Evolutionary conservation across 805 yeast species (phyloP).

Genomic region (Deakozyma indianensis): DNA sequence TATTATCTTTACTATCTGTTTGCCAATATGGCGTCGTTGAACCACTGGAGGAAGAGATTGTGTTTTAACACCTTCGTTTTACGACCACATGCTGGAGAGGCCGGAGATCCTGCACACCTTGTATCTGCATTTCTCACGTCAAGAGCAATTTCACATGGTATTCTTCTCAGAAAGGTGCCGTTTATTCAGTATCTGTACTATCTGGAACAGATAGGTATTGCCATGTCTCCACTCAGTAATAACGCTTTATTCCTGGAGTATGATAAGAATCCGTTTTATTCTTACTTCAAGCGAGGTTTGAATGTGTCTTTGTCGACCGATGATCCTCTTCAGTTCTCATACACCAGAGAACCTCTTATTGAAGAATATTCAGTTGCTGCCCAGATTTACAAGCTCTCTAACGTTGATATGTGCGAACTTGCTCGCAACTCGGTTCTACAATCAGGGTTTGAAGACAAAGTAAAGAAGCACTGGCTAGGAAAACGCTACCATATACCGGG

Average conservation of each 20-base stretch:
- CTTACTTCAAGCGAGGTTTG: slow-evolving; percentile 82
- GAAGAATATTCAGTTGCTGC: slow-evolving; percentile 98
- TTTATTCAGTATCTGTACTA: slow-evolving; percentile 87
- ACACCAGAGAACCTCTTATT: slow-evolving; percentile 91
- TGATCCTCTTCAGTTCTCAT: slow-evolving; percentile 94
- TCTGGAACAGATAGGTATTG: slow-evolving; percentile 89
- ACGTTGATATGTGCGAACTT: slow-evolving; percentile 94
- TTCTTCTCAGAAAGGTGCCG: slow-evolving; percentile 82
- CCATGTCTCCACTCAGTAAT: slow-evolving; percentile 96
- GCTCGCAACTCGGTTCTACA: slow-evolving; percentile 87
- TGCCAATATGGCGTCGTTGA: slow-evolving; percentile 75
- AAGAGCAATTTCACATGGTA: slow-evolving; percentile 93
- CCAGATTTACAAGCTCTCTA: slow-evolving; percentile 84
- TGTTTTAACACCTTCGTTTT: slow-evolving; percentile 83
- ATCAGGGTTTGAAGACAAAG: slow-evolving; percentile 80
- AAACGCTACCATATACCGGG: slow-evolving; percentile 38
- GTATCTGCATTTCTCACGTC: slow-evolving; percentile 79
- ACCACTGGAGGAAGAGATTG: slow-evolving; percentile 62
- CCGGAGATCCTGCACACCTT: slow-evolving; percentile 98
- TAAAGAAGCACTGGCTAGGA: slow-evolving; percentile 92
- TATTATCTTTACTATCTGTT: slow-evolving; percentile 83
- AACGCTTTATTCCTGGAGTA: slow-evolving; percentile 91
- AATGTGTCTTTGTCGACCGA: slow-evolving; percentile 92
- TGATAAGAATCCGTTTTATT: slow-evolving; percentile 91
- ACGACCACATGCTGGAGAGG: slow-evolving; percentile 98